Conservation (phyloP, 1,284 basidiomycete species). For the Exobasidium cylindrosporum region DNA sequence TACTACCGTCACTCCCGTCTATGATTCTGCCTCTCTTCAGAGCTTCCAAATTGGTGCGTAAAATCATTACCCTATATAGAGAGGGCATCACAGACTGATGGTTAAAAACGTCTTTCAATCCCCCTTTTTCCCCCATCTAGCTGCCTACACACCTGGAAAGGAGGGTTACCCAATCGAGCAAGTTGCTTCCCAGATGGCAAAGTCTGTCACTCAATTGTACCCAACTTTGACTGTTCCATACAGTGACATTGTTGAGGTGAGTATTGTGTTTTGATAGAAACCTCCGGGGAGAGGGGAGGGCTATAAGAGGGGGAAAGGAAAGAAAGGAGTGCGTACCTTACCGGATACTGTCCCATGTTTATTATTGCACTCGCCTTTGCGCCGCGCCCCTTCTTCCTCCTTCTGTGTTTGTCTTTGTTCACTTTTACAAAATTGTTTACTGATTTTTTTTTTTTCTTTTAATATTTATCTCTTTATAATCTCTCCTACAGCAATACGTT, state of each 20-base stretch:
- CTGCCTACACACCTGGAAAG: constrained; percentile 32
- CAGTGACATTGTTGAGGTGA: constrained; percentile 20
- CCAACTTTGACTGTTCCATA: constrained; percentile 39
- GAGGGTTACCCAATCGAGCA: constrained; percentile 30
- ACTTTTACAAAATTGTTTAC: too few species aligned
- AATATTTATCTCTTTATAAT: too few species aligned
- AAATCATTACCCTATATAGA: neutral
- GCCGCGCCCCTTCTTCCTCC: too few species aligned
- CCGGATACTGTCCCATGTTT: too few species aligned
- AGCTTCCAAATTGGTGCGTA: constrained; percentile 11
- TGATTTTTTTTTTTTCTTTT: too few species aligned
- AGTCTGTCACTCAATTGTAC: constrained; percentile 45
- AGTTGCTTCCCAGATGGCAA: constrained; percentile 43
- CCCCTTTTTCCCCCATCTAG: constrained; percentile 30
- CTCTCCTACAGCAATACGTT: constrained; percentile 8
- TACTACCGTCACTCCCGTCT: neutral
- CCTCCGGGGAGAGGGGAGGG: too few species aligned
- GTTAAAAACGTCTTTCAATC: too few species aligned
- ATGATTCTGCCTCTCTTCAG: constrained; percentile 6
- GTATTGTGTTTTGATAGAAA: too few species aligned
- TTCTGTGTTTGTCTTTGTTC: too few species aligned
- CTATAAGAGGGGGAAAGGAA: too few species aligned
- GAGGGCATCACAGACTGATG: neutral
- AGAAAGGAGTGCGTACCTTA: too few species aligned
- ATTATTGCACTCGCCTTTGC: too few species aligned